These are phyloP conservation scores for Sugiyamaella floridensis DNA, from an alignment of 805 yeast genomes.

Conservation along the genomic window DNA sequence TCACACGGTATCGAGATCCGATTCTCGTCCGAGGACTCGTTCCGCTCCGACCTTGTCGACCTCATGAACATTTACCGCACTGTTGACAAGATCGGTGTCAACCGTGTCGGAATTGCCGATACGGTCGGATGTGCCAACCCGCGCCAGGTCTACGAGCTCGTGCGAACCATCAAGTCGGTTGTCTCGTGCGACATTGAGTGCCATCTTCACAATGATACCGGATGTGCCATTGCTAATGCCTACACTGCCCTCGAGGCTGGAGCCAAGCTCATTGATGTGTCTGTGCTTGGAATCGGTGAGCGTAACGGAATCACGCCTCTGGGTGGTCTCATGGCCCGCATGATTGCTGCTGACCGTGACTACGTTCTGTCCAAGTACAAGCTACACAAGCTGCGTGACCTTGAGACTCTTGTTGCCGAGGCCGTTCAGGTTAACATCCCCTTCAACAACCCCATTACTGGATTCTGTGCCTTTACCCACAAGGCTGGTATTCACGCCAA, in stretches of 20 bases:
- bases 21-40: conserved; percentile 94
- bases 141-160: conserved; percentile 95
- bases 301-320: conserved; percentile 97
- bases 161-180: conserved; percentile 85
- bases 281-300: conserved; percentile 97
- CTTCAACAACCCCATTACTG: conserved; percentile 97
- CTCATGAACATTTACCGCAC: conserved; percentile 91
- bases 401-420: conserved; percentile 93
- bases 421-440: conserved; percentile 97
- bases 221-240: conserved; percentile 98
- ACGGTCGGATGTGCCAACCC: conserved; percentile 99
- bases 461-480: conserved; percentile 99
- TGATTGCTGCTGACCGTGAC: conserved; percentile 97
- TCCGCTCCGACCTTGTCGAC: conserved; percentile 94
- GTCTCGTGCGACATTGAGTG: conserved; percentile 97
- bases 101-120: conserved; percentile 98
- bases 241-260: conserved; percentile 98
- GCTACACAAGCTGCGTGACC: conserved; percentile 89
- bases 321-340: conserved; percentile 98
- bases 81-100: conserved; percentile 94
- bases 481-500: conserved; percentile 99
- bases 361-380: conserved; percentile 92
- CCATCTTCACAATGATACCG: conserved; percentile 98
- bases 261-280: conserved; percentile 88
- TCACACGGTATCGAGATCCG: conserved; percentile 95